Evolutionary conservation across 2,329 filamentous ascomycete genomes (phyloP).

Genomic region (Hypoxylon sp.): DNA sequence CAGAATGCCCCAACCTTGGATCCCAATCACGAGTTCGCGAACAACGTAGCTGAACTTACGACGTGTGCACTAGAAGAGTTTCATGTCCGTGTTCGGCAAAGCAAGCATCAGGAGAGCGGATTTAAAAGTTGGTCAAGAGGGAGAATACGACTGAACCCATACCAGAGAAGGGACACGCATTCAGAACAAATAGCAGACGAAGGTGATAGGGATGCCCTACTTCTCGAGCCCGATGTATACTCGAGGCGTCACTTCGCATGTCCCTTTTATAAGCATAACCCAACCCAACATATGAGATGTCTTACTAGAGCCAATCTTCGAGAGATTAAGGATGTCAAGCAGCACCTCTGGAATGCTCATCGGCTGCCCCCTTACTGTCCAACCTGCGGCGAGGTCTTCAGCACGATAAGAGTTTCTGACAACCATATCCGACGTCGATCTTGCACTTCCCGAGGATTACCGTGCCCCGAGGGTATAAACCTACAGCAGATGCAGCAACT

Average conservation of each 20-base stretch:
- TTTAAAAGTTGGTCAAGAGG: neutral
- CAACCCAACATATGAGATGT: slow-evolving; percentile 27
- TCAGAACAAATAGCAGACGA: neutral
- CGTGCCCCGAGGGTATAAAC: slow-evolving; percentile 38
- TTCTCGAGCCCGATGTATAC: neutral
- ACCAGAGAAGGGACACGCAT: neutral
- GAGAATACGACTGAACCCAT: neutral
- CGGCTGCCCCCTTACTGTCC: slow-evolving; percentile 45
- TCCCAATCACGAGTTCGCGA: neutral
- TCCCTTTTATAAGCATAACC: slow-evolving; percentile 34
- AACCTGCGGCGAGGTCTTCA: slow-evolving; percentile 33
- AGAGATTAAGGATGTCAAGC: slow-evolving; percentile 39
- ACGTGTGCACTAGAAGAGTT: neutral
- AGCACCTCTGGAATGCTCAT: slow-evolving; percentile 40
- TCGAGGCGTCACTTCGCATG: slow-evolving; percentile 15
- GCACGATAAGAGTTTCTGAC: slow-evolving; percentile 26
- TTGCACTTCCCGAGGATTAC: slow-evolving; percentile 14
- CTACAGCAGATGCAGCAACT: slow-evolving; percentile 43
- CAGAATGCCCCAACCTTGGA: neutral
- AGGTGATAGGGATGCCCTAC: neutral
- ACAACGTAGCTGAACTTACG: neutral
- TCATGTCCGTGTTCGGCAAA: neutral
- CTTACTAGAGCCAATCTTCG: slow-evolving; percentile 26
- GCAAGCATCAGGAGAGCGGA: too few relatives aligned
- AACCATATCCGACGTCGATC: slow-evolving; percentile 32